These are phyloP conservation scores for Cytospora schulzeri DNA, from an alignment of 2,329 filamentous ascomycete species.

Conservation along the genomic window DNA sequence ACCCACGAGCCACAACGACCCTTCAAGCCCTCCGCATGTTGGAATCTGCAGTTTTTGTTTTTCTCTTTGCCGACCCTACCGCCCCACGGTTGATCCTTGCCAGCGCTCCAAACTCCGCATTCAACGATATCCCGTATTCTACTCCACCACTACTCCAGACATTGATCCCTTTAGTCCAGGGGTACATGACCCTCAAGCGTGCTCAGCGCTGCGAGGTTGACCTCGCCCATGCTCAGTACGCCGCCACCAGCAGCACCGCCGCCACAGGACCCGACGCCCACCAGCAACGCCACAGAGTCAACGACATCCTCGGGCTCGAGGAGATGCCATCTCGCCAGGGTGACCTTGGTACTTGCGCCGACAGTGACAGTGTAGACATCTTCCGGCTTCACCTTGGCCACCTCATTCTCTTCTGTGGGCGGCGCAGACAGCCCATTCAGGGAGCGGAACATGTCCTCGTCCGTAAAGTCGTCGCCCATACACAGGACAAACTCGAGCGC, in stretches of 20 bases:
- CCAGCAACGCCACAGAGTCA: slow-evolving; percentile 61
- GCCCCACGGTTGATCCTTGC: background rate
- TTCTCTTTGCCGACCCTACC: background rate
- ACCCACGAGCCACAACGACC: background rate
- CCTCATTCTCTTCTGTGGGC: slow-evolving; percentile 52
- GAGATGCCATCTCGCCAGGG: slow-evolving; percentile 86
- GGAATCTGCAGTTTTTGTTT: background rate
- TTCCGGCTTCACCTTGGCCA: slow-evolving; percentile 59
- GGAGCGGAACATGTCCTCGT: slow-evolving; percentile 94
- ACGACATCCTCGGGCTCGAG: slow-evolving; percentile 89
- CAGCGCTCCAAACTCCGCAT: background rate
- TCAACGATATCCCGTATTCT: background rate
- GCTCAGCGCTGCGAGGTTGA: slow-evolving; percentile 59
- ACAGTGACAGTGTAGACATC: slow-evolving; percentile 90
- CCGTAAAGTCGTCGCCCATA: slow-evolving; percentile 92
- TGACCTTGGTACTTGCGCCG: slow-evolving; percentile 88
- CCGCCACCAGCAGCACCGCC: slow-evolving; percentile 36
- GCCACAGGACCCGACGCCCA: slow-evolving; percentile 43
- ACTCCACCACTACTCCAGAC: background rate
- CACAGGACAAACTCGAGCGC: slow-evolving; percentile 86
- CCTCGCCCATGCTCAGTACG: slow-evolving; percentile 49
- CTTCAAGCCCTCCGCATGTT: background rate
- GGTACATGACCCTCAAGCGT: slow-evolving; percentile 57
- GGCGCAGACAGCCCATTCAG: slow-evolving; percentile 59
- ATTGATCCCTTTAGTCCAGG: background rate